Percentiles rank a stretch among this genome's conserved stretches.
Conservation (phyloP, 2,329 filamentous ascomycete species). For the Amesomyces nigricolor region DNA sequence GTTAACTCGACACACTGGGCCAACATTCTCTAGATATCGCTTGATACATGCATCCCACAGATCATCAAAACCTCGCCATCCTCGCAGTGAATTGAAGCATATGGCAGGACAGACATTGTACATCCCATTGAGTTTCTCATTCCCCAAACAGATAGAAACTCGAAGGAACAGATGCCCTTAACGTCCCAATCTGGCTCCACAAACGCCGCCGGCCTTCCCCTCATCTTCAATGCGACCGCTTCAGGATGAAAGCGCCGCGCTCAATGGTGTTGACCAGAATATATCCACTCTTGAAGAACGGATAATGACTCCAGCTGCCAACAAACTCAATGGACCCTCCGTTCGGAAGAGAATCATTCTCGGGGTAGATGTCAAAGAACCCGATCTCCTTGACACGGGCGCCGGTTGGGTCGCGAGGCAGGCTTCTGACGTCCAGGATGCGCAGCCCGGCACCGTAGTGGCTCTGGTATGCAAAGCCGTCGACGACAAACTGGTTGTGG, state of each 20-base stretch:
- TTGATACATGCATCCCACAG: too few species aligned
- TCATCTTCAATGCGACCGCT: slow-evolving; percentile 19
- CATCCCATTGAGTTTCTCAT: too few species aligned
- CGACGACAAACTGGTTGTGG: slow-evolving; percentile 41
- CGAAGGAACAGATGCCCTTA: too few species aligned
- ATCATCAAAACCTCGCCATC: too few species aligned
- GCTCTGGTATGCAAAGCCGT: slow-evolving; percentile 40
- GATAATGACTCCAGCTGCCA: slow-evolving; percentile 42
- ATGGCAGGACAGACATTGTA: too few species aligned
- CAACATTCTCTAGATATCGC: too few species aligned
- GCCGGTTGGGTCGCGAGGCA: slow-evolving; percentile 34
- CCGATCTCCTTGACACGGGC: slow-evolving; percentile 38
- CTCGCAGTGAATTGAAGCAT: too few species aligned
- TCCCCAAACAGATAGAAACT: too few species aligned
- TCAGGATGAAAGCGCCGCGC: slow-evolving; percentile 36
- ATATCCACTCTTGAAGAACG: slow-evolving; percentile 35
- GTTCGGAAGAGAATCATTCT: slow-evolving; percentile 38
- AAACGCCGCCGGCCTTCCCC: too few species aligned
- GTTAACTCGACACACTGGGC: too few species aligned
- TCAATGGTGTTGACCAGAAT: slow-evolving; percentile 47
- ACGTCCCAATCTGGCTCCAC: too few species aligned
- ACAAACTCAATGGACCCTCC: slow-evolving; percentile 34
- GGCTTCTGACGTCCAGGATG: slow-evolving; percentile 31
- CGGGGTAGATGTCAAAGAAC: slow-evolving; percentile 44
- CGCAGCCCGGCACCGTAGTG: slow-evolving; percentile 43